Evolutionary conservation across 345 rosid species (phyloP), one percentile per base, ranked within the genome.

Genomic region (Populus pruinosa): DNA sequence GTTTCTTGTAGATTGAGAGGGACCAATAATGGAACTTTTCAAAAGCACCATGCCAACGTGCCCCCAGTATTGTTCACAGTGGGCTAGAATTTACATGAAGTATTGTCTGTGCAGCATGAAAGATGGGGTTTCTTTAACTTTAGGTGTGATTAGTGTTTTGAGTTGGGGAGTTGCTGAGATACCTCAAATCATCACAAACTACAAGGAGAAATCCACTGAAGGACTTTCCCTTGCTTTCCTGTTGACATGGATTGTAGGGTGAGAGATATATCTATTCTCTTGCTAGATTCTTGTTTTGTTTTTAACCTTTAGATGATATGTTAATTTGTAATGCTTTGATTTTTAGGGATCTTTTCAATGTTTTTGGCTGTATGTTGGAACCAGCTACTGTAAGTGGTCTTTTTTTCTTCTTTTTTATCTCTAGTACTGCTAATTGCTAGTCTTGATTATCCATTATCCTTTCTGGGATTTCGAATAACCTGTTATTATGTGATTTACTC

Each of bases 121-220:
- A 79, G 88, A 90, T 75, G 88, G 74, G 1, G 68, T 87, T 16
- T 89, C 97, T 0, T 78, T 93, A 67, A 74, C 79, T 2, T 87
- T 93, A 71, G 98, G 97, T 29, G 56, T 89, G 74, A 47, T 88
- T 13, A 93, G 98, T 79, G 93, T 93, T 27, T 36, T 87, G 49
- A 88, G 93, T 74, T 93, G 98, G 98, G 90, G 91, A 23, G 85
- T 91, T 14, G 98, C 98, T 0, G 97, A 93, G 81, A 70, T 93
- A 47, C 98, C 98, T 8, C 98, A 93, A 82, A 88, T 91, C 81
- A 61, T 91, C 77, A 91, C 97, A 56, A 93, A 90, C 78, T 90
- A 83, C 83, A 83, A 61, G 81, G 84, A 86, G 73, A 91, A 93
- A 83, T 93, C 97, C 49, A 71, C 89, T 16, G 90, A 93, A 76